Evolutionary conservation across 768 basidiomycete genomes (phyloP).

Genomic region (Hericium rajendrae): DNA sequence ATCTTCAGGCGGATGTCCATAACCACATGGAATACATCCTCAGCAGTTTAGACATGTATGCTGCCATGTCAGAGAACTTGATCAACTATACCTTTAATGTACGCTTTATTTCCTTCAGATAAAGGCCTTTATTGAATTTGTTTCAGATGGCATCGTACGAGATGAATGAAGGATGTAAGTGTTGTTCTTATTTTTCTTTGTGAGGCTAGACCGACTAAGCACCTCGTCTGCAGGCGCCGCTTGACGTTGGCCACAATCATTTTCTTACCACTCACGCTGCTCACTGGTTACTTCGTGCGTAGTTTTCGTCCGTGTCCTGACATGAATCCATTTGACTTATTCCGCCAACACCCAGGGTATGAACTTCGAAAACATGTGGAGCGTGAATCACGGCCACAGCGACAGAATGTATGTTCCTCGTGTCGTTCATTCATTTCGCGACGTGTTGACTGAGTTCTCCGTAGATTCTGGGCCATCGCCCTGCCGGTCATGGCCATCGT

Average conservation of each 20-base stretch:
- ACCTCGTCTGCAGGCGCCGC: slow-evolving; percentile 29
- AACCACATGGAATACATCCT: slow-evolving; percentile 73
- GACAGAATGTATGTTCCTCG: slow-evolving; percentile 13
- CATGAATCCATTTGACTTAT: background rate
- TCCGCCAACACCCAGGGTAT: slow-evolving; percentile 36
- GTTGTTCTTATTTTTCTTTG: no score
- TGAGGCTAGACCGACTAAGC: no score
- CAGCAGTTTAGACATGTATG: slow-evolving; percentile 63
- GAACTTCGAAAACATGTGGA: slow-evolving; percentile 51
- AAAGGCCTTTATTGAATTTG: no score
- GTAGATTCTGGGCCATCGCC: slow-evolving; percentile 59
- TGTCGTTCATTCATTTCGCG: background rate
- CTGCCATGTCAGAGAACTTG: slow-evolving; percentile 58
- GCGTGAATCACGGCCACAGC: slow-evolving; percentile 25
- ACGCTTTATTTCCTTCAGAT: background rate
- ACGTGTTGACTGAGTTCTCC: no score
- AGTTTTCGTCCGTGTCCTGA: slow-evolving; percentile 5
- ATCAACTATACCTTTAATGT: slow-evolving; percentile 73
- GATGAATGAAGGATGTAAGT: slow-evolving; percentile 57
- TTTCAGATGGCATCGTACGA: slow-evolving; percentile 59
- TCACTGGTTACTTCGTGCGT: slow-evolving; percentile 67
- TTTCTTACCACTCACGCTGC: slow-evolving; percentile 58
- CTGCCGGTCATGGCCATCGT: slow-evolving; percentile 48
- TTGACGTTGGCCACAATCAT: slow-evolving; percentile 63
- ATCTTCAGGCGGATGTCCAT: slow-evolving; percentile 46